Conservation (phyloP, 805 yeast genomes). For the Vanderwaltozyma verrucispora region DNA sequence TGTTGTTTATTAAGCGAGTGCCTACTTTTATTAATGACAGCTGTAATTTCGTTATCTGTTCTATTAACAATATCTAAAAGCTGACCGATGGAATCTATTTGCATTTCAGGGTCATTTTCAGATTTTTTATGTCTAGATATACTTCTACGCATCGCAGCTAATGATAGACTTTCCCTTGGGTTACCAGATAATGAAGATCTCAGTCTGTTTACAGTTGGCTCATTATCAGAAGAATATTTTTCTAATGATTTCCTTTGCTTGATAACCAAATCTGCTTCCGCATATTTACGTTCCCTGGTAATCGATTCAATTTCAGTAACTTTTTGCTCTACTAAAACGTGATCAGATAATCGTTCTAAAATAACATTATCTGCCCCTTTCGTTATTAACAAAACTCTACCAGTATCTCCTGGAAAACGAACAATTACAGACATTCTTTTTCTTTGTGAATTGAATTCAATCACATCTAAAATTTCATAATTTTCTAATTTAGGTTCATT, state of each 20-base stretch:
- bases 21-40: conserved; percentile 42
- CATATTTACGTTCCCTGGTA: conserved; percentile 52
- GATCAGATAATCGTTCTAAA: conserved; percentile 54
- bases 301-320: conserved; percentile 50
- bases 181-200: conserved; percentile 24
- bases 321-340: conserved; percentile 51
- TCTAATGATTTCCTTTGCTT: conserved; percentile 44
- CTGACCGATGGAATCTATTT: conserved; percentile 39
- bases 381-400: conserved; percentile 64
- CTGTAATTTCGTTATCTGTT: conserved; percentile 43
- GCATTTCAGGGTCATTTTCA: conserved; percentile 20
- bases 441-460: conserved; percentile 79
- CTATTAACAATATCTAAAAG: conserved; percentile 33
- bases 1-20: conserved; percentile 53
- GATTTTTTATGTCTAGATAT: conserved; percentile 13
- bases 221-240: conserved; percentile 15
- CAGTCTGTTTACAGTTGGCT: conserved; percentile 23
- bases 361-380: conserved; percentile 96
- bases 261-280: conserved; percentile 68
- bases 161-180: conserved; percentile 21
- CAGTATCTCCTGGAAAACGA: conserved; percentile 51
- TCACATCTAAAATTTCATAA: conserved; percentile 66
- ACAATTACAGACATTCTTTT: conserved; percentile 92
- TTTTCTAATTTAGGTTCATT: conserved; percentile 50
- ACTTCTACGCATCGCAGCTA: conserved; percentile 24